A percentile compares a stretch with the other conserved stretches of the same genome.
phyloP scores from a whole-genome alignment of 805 yeast species.

The Ogataea minuta region DNA sequence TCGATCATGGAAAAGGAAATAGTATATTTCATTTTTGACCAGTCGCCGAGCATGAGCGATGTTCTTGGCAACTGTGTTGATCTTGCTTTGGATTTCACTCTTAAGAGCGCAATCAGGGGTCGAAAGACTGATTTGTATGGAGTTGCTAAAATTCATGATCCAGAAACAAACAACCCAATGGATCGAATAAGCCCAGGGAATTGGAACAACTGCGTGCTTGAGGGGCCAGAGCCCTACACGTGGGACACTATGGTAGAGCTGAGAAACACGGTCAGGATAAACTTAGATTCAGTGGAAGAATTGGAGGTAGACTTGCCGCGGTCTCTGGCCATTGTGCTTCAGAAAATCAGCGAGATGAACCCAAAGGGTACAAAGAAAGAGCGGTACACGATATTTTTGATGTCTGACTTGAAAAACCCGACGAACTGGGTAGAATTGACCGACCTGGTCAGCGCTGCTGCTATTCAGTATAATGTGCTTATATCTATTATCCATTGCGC shows the following conservation, averaged over 20 bases:
- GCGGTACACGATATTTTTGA: conserved; percentile 17
- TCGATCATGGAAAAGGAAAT: conserved; percentile 23
- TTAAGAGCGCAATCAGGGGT: conserved; percentile 28
- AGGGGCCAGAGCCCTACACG: conserved; percentile 18
- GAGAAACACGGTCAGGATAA: conserved; percentile 15
- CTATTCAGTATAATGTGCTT: conserved; percentile 15
- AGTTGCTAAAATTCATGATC: conserved; percentile 26
- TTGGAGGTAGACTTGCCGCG: conserved; percentile 31
- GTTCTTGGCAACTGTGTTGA: conserved; percentile 38
- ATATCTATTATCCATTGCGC: conserved; percentile 20
- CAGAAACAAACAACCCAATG: conserved; percentile 27
- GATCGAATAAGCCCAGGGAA: conserved; percentile 20
- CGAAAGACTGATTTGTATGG: conserved; percentile 29
- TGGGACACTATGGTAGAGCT: conserved; percentile 20
- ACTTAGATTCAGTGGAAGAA: conserved; percentile 16
- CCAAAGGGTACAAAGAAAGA: conserved; percentile 15
- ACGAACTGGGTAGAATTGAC: conserved; percentile 22
- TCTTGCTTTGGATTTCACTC: conserved; percentile 42
- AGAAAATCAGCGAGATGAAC: conserved; percentile 16
- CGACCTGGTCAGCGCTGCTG: conserved; percentile 16
- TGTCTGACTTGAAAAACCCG: conserved; percentile 19
- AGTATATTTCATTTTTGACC: conserved; percentile 46
- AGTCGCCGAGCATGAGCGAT: conserved; percentile 43
- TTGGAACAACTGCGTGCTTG: conserved; percentile 24
- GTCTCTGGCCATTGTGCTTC: conserved; percentile 27